Evolutionary conservation across 129 eudicot genomes (phyloP).

Genomic region (Flaveria linearis): DNA sequence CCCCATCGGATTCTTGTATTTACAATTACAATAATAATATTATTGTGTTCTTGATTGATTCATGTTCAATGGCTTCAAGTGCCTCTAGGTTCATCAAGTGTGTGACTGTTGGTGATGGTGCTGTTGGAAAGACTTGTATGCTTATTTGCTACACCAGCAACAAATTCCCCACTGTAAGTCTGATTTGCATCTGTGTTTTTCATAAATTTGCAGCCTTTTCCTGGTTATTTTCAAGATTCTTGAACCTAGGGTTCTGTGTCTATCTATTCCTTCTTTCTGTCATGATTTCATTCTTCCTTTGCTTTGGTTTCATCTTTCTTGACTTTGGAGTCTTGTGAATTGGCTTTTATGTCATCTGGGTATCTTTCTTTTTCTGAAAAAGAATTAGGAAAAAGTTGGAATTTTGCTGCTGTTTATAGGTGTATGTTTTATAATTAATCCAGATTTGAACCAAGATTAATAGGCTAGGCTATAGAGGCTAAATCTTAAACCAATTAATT

Average conservation of each 20-base stretch:
- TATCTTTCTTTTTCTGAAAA: conserved; percentile 24
- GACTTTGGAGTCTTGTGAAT: conserved; percentile 42
- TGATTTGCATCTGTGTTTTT: conserved; percentile 44
- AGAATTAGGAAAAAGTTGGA: conserved; percentile 14
- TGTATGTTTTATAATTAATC: conserved; percentile 23
- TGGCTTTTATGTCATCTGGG: conserved; percentile 33
- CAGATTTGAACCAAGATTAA: conserved; percentile 33
- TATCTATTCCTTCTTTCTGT: background rate
- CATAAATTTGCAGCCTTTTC: conserved; percentile 37
- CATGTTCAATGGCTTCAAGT: conserved; percentile 68
- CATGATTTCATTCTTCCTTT: conserved; percentile 29
- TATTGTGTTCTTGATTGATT: conserved; percentile 35
- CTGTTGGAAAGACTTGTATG: conserved; percentile 98
- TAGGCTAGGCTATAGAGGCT: background rate
- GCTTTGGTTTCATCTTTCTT: conserved; percentile 45
- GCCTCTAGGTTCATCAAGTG: conserved; percentile 91
- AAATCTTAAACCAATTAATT: conserved; percentile 1
- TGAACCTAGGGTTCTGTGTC: conserved; percentile 29
- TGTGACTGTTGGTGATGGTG: conserved; percentile 97
- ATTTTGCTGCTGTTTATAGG: conserved; percentile 12
- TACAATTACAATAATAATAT: background rate
- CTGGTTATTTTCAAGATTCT: conserved; percentile 26
- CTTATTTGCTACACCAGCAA: conserved; percentile 92
- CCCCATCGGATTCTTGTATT: conserved; percentile 26
- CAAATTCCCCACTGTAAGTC: conserved; percentile 90